These are phyloP conservation scores for Eimeria zaria DNA, from an alignment of 169 alveolate species.

Conservation along the genomic window DNA sequence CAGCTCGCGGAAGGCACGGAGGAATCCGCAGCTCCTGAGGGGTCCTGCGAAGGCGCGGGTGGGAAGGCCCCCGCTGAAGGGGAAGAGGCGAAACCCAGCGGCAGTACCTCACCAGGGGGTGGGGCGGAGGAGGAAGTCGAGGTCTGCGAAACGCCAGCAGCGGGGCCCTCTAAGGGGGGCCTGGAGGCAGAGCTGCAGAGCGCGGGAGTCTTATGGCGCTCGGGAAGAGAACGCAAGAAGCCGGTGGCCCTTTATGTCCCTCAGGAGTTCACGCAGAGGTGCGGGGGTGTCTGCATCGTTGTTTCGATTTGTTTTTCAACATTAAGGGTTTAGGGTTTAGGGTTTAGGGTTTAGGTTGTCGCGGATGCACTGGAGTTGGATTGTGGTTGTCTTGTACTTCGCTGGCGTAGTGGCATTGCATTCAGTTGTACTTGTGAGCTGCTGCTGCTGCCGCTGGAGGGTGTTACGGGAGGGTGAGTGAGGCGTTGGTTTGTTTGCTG, in stretches of 20 bases:
- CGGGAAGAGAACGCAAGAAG: conserved; percentile 83
- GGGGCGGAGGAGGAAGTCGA: conserved; percentile 33
- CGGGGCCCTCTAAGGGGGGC: conserved; percentile 47
- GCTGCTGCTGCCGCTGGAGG: background rate
- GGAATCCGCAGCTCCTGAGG: conserved; percentile 10
- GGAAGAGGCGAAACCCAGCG: conserved; percentile 34
- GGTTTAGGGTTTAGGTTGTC: background rate
- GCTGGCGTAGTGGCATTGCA: background rate
- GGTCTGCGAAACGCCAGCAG: background rate
- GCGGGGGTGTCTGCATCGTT: background rate
- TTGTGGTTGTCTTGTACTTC: background rate
- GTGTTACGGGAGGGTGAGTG: too few species aligned
- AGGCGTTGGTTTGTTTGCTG: background rate
- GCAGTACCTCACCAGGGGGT: conserved; percentile 26
- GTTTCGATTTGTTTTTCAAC: too few species aligned
- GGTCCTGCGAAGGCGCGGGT: conserved; percentile 2
- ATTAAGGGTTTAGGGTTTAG: too few species aligned
- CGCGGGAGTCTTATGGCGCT: conserved; percentile 83
- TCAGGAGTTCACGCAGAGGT: conserved; percentile 84
- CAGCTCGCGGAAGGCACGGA: conserved; percentile 71
- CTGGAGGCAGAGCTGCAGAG: conserved; percentile 81
- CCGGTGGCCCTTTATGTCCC: conserved; percentile 83
- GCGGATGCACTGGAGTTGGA: background rate
- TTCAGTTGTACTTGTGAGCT: background rate
- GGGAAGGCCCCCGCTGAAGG: background rate